Base-by-base conservation (phyloP, 2,329 filamentous ascomycete genomes). In the Fulvia fulva region DNA sequence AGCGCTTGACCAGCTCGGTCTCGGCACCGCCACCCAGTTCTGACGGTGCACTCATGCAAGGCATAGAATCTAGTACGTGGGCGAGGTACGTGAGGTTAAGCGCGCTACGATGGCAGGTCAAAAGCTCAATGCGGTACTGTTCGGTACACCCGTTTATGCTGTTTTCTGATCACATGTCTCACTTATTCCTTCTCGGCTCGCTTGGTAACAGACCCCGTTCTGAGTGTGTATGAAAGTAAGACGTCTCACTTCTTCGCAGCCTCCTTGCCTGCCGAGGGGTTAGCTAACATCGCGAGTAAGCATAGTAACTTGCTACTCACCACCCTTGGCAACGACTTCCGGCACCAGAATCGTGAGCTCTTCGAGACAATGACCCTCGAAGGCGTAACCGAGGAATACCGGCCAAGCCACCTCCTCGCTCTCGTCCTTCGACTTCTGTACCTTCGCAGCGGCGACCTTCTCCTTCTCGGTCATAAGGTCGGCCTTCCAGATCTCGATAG, bases 401-500 rank as follows among this genome's bases (percentile, higher is more conserved):
- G 28, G 53, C 61, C 61, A 64, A n/a, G 59, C 58, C 3, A 56
- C 52, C 43, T 62, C 59, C 2, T 60, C 54, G 32, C 9, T 6
- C 22, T 59, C 50, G 5, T 11, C 30, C 6, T n/a, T 19, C 21
- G 21, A 37, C 23, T 53, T 47, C 25, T 51, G 28, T 11, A 19
- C 47, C 51, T 43, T 32, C 6, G 21, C 50, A 12, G 41, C 53
- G 12, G 34, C 43, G 11, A 22, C 28, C 26, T 57, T 56, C 44
- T 60, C 56, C 2, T 53, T 58, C 22, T 60, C 55, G 34, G 23
- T 37, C 23, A 60, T 51, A 22, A 65, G 52, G 19, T 64, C 60
- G 3, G 55, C 41, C 44, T 61, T 61, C 54, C 56, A 59, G 51
- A 65, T 58, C n/a, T 64, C 58, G 43, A 62, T 37, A 5, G 46